Conservation (phyloP, 768 basidiomycete genomes). For the Cytidiella melzeri region DNA sequence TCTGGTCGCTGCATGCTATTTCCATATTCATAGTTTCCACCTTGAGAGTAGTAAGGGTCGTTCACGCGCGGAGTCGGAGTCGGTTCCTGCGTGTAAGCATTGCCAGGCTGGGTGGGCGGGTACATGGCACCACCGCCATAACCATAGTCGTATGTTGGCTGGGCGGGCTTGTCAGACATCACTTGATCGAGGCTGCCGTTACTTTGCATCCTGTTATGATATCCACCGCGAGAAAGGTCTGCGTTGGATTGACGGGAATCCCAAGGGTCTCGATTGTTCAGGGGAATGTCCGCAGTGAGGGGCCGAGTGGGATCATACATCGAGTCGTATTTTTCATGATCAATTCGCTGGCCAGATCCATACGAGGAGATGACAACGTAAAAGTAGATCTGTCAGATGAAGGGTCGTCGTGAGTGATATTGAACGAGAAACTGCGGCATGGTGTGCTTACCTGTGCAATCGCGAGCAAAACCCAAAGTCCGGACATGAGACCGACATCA, state of each 20-base stretch:
- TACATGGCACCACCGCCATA: constrained; percentile 18
- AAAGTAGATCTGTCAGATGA: constrained; percentile 39
- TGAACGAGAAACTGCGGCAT: constrained; percentile 1
- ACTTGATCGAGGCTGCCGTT: constrained; percentile 50
- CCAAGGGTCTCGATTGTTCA: constrained; percentile 70
- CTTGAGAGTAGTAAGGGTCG: constrained; percentile 25
- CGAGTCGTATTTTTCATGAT: constrained; percentile 75
- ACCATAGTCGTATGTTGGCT: constrained; percentile 13
- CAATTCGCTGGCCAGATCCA: constrained; percentile 64
- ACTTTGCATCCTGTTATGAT: constrained; percentile 52
- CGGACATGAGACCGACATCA: constrained; percentile 86
- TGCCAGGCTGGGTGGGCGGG: constrained; percentile 18
- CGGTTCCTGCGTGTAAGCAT: constrained; percentile 35
- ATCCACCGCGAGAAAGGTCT: constrained; percentile 23
- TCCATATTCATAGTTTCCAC: constrained; percentile 13
- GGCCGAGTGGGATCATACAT: constrained; percentile 55
- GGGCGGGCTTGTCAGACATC: constrained; percentile 36
- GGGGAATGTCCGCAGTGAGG: constrained; percentile 53
- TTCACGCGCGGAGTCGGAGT: constrained; percentile 30
- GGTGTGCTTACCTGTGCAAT: constrained; percentile 59
- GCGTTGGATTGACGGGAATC: constrained; percentile 49
- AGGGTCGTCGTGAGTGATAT: constrained; percentile 32
- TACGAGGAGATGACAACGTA: constrained; percentile 54
- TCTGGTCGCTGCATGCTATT: constrained; percentile 31
- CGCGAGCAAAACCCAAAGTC: constrained; percentile 77